Evolutionary conservation across 768 basidiomycete genomes (phyloP).

Genomic region (Boletus subparvulus): DNA sequence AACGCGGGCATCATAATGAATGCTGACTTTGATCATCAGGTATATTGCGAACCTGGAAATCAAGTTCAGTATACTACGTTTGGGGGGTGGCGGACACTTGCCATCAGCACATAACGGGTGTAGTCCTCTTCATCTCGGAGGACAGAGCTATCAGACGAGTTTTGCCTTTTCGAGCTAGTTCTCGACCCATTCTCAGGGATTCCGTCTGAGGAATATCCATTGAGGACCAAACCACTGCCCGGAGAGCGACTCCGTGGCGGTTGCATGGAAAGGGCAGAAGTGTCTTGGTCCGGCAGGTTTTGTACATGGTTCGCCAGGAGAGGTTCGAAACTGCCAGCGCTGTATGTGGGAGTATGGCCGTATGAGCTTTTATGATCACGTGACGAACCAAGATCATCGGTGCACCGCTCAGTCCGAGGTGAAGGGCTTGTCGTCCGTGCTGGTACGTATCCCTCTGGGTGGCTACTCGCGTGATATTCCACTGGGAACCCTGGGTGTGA

Average conservation of each 20-base stretch:
- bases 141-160: conserved; percentile 23
- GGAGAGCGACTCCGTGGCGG: conserved; percentile 32
- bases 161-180: conserved; percentile 20
- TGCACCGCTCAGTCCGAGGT: conserved; percentile 27
- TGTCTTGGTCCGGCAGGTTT: conserved; percentile 21
- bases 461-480: conserved; percentile 11
- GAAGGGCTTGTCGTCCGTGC: conserved; percentile 50
- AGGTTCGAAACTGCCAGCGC: conserved; percentile 60
- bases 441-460: conserved; percentile 43
- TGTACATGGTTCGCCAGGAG: conserved; percentile 49
- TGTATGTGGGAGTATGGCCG: conserved; percentile 48
- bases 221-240: not conserved
- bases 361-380: conserved; percentile 33
- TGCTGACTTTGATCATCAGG: conserved; percentile 43
- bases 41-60: conserved; percentile 53
- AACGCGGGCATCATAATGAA: conserved; percentile 19
- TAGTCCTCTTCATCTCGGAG: conserved; percentile 56
- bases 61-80: conserved; percentile 9
- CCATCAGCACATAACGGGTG: conserved; percentile 54
- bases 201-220: conserved; percentile 17
- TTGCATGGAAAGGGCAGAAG: conserved; percentile 12
- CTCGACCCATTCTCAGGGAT: conserved; percentile 29
- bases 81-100: conserved; percentile 28
- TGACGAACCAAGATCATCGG: conserved; percentile 27
- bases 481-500: conserved; percentile 50